Conservation (phyloP, 75 land plant genomes). For the Azolla pinnata region DNA sequence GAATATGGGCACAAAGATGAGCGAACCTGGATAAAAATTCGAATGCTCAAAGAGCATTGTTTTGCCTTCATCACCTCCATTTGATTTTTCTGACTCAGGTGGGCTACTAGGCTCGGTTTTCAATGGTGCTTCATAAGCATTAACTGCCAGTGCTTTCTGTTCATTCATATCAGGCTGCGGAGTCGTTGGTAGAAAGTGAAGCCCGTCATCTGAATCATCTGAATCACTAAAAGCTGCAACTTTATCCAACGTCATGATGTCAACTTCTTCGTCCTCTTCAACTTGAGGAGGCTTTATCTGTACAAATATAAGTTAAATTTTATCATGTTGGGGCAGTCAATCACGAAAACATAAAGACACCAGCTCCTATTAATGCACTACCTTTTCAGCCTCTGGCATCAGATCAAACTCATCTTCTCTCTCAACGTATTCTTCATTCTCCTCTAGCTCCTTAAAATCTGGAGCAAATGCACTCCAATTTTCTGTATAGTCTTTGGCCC, state of each 20-base stretch:
- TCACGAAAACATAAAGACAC: background rate
- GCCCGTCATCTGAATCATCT: slow-evolving; percentile 75
- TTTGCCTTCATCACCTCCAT: slow-evolving; percentile 45
- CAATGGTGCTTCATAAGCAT: slow-evolving; percentile 28
- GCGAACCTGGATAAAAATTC: too few relatives aligned
- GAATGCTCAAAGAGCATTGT: slow-evolving; percentile 32
- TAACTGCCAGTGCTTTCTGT: slow-evolving; percentile 36
- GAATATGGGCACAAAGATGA: too few relatives aligned
- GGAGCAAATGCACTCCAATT: slow-evolving; percentile 99
- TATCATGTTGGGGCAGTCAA: slow-evolving; percentile 6
- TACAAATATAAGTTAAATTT: too few relatives aligned
- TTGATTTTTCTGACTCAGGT: slow-evolving; percentile 48
- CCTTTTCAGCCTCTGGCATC: slow-evolving; percentile 89
- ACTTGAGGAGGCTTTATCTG: slow-evolving; percentile 66
- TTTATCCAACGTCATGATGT: slow-evolving; percentile 64
- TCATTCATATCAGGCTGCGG: slow-evolving; percentile 73
- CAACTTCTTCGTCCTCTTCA: slow-evolving; percentile 85
- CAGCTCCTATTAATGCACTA: too few relatives aligned
- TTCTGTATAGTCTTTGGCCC: slow-evolving; percentile 98
- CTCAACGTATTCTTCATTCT: slow-evolving; percentile 94
- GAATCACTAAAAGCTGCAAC: slow-evolving; percentile 82
- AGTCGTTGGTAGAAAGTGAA: slow-evolving; percentile 67
- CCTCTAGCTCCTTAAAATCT: slow-evolving; percentile 94
- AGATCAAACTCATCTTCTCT: slow-evolving; percentile 95
- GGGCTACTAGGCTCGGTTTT: slow-evolving; percentile 45